A percentile compares a stretch with the other conserved stretches of the same genome.
phyloP scores from a whole-genome alignment of 352 stramenopile species.

The Phytophthora syringae region DNA sequence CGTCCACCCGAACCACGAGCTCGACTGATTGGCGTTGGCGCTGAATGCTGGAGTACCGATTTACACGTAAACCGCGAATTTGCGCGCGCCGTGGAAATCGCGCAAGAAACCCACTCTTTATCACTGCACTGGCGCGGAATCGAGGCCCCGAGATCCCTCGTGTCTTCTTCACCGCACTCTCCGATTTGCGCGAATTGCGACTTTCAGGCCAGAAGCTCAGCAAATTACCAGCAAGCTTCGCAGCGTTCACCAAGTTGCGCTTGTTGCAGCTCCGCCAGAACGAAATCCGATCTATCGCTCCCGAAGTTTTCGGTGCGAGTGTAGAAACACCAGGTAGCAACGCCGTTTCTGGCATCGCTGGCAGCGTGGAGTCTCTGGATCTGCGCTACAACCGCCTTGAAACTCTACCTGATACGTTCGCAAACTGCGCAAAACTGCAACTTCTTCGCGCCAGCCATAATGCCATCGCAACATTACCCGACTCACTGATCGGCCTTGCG shows the following conservation, averaged over 20 bases:
- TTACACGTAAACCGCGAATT: conserved; percentile 73
- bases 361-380: conserved; percentile 60
- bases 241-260: conserved; percentile 44
- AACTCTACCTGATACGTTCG: conserved; percentile 49
- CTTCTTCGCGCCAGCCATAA: conserved; percentile 63
- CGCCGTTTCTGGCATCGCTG: conserved; percentile 7
- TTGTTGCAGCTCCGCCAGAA: conserved; percentile 75
- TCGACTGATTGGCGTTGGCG: conserved; percentile 48
- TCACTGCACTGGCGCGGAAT: conserved; percentile 82
- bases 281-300: conserved; percentile 47
- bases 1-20: conserved; percentile 45
- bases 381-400: conserved; percentile 71
- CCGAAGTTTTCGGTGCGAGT: conserved; percentile 44
- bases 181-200: conserved; percentile 54
- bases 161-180: conserved; percentile 54
- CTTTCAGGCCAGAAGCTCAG: conserved; percentile 67
- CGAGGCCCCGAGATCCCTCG: conserved; percentile 45
- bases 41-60: conserved; percentile 73
- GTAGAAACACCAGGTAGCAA: neutral
- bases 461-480: conserved; percentile 40
- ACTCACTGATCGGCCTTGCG: conserved; percentile 41
- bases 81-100: conserved; percentile 41
- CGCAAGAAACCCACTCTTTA: conserved; percentile 45
- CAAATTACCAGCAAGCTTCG: conserved; percentile 46
- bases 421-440: conserved; percentile 44